Conservation (phyloP, 805 yeast species). For the Candida chilensis region DNA sequence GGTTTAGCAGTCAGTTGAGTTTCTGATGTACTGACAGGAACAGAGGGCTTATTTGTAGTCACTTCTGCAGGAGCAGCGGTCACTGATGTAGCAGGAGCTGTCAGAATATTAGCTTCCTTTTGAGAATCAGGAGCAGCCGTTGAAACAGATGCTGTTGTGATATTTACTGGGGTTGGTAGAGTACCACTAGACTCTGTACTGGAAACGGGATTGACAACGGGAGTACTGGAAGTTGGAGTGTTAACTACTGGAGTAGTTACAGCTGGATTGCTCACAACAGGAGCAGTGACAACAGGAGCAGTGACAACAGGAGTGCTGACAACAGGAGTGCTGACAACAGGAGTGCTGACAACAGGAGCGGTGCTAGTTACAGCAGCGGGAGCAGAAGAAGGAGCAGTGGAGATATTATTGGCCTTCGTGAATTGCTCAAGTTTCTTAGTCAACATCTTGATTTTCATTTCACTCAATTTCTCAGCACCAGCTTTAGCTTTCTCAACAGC, state of each 20-base stretch:
- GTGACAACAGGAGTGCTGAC: neutral
- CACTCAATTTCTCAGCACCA: conserved; percentile 43
- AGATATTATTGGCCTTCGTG: conserved; percentile 22
- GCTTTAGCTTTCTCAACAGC: conserved; percentile 4
- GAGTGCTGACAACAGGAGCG: conserved; percentile 4
- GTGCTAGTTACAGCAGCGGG: conserved; percentile 1
- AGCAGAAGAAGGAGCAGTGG: conserved; percentile 3
- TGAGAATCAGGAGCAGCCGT: neutral
- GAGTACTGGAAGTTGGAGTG: conserved; percentile 1
- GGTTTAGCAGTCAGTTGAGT: neutral
- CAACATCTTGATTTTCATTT: conserved; percentile 47
- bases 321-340: conserved; percentile 2
- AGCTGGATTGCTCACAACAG: conserved; percentile 1
- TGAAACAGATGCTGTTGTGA: neutral
- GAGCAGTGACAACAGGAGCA: neutral
- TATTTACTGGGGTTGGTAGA: no score
- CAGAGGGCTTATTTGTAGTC: neutral
- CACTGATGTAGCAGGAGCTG: neutral
- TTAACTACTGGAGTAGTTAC: neutral
- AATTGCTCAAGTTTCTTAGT: conserved; percentile 44
- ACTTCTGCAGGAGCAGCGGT: neutral
- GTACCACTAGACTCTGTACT: neutral
- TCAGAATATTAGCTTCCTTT: neutral
- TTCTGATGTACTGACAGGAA: neutral
- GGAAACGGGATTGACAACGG: neutral